phyloP scores from a whole-genome alignment of 768 basidiomycete species.

The Gloeostereum incarnatum region DNA sequence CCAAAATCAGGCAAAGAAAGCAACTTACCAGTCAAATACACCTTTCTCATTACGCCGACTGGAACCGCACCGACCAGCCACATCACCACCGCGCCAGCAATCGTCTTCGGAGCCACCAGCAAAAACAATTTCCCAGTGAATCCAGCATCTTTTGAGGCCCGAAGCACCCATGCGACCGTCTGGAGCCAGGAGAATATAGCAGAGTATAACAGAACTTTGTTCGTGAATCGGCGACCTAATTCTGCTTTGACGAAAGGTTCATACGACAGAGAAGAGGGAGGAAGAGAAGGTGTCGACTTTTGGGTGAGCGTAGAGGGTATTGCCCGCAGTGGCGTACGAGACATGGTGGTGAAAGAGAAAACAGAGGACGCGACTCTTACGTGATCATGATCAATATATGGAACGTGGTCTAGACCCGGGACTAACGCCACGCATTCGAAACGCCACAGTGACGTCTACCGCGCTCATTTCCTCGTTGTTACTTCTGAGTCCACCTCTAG shows the following conservation, averaged over 20 bases:
- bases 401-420: too few species aligned
- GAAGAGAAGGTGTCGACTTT: conserved; percentile 46
- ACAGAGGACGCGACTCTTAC: not conserved
- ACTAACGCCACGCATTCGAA: too few species aligned
- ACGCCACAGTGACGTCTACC: too few species aligned
- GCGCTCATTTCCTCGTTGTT: too few species aligned
- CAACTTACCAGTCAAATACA: conserved; percentile 47
- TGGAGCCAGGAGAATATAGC: conserved; percentile 39
- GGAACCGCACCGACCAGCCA: conserved; percentile 54
- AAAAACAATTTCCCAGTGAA: conserved; percentile 20
- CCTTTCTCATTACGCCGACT: conserved; percentile 45
- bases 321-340: conserved; percentile 38
- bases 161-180: too few species aligned
- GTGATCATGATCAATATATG: too few species aligned
- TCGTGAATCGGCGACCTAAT: conserved; percentile 50
- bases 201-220: conserved; percentile 44
- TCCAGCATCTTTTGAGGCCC: conserved; percentile 22
- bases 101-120: conserved; percentile 32
- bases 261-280: conserved; percentile 47
- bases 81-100: conserved; percentile 26
- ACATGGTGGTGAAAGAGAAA: conserved; percentile 3
- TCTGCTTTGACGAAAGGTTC: conserved; percentile 59
- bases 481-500: too few species aligned
- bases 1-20: not conserved
- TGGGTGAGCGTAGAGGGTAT: conserved; percentile 33